These are phyloP conservation scores for Taxawa tesnikishii DNA, from an alignment of 2,329 filamentous ascomycete genomes.

Conservation along the genomic window DNA sequence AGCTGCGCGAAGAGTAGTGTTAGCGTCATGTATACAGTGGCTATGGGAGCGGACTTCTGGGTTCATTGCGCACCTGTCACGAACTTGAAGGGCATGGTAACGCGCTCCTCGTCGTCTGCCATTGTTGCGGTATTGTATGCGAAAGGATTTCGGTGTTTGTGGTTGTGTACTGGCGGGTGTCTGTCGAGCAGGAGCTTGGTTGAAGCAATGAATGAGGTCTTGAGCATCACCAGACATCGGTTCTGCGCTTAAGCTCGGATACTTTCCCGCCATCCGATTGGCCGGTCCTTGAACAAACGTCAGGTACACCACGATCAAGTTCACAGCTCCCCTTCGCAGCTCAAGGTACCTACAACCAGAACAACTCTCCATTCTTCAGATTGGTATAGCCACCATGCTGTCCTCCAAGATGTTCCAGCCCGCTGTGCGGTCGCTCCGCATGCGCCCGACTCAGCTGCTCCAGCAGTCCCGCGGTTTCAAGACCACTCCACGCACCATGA, in stretches of 20 bases:
- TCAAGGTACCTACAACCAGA: too few relatives aligned
- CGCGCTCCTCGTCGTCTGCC: slow-evolving; percentile 77
- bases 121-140: slow-evolving; percentile 50
- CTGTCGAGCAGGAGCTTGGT: not conserved
- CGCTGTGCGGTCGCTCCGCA: too few relatives aligned
- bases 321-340: too few relatives aligned
- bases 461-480: slow-evolving; percentile 19
- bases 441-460: slow-evolving; percentile 8
- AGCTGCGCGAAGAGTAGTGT: slow-evolving; percentile 11
- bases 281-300: too few relatives aligned
- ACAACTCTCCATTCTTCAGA: not conserved
- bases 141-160: slow-evolving; percentile 7
- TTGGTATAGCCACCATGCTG: slow-evolving; percentile 17
- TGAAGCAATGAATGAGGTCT: too few relatives aligned
- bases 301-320: too few relatives aligned
- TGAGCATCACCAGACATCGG: too few relatives aligned
- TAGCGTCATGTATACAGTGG: too few relatives aligned
- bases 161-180: slow-evolving; percentile 9
- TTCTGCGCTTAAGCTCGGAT: too few relatives aligned
- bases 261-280: too few relatives aligned
- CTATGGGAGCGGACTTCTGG: too few relatives aligned
- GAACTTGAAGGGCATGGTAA: slow-evolving; percentile 99
- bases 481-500: slow-evolving; percentile 15
- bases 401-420: slow-evolving; percentile 18
- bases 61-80: slow-evolving; percentile 68